Percentiles rank a stretch among this genome's conserved stretches.
Conservation (phyloP, 805 yeast species). For the Metschnikowia sp. region DNA sequence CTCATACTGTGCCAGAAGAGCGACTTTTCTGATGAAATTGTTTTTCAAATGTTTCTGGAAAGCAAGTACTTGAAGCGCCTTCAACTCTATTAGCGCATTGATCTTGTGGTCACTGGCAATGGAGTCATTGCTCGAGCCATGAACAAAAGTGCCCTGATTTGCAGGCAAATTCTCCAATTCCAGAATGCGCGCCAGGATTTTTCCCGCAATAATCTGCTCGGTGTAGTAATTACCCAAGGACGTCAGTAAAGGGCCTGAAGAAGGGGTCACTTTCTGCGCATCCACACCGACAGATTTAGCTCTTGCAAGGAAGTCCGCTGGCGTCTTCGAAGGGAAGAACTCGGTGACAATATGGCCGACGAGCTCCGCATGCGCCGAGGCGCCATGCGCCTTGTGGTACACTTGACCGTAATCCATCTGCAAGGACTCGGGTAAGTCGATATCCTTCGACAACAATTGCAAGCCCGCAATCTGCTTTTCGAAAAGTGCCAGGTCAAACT, state of each 20-base stretch:
- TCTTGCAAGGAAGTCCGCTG: slow-evolving; percentile 21
- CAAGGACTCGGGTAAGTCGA: slow-evolving; percentile 57
- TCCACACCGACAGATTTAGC: slow-evolving; percentile 42
- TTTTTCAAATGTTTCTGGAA: slow-evolving; percentile 71
- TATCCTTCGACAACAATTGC: slow-evolving; percentile 61
- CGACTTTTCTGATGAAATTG: slow-evolving; percentile 49
- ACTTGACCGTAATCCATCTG: slow-evolving; percentile 33
- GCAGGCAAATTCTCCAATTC: slow-evolving; percentile 68
- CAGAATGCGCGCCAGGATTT: slow-evolving; percentile 53
- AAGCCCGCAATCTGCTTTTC: slow-evolving; percentile 60
- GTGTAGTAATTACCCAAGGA: slow-evolving; percentile 48
- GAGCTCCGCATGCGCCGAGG: slow-evolving; percentile 19
- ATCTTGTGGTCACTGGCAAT: slow-evolving; percentile 42
- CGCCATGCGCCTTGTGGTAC: slow-evolving; percentile 14
- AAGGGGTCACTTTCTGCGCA: slow-evolving; percentile 20
- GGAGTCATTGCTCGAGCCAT: slow-evolving; percentile 13
- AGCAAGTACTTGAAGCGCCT: slow-evolving; percentile 59
- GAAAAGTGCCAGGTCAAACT: slow-evolving; percentile 29
- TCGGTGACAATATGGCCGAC: slow-evolving; percentile 11
- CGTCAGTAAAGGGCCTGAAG: slow-evolving; percentile 32
- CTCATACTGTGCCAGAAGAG: slow-evolving; percentile 54
- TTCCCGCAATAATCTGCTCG: slow-evolving; percentile 52
- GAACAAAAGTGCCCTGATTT: slow-evolving; percentile 55
- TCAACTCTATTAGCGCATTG: slow-evolving; percentile 67
- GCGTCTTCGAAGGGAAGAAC: slow-evolving; percentile 5